Base-by-base conservation (phyloP, 2,329 filamentous ascomycete species). In the Colletotrichum sp. region DNA sequence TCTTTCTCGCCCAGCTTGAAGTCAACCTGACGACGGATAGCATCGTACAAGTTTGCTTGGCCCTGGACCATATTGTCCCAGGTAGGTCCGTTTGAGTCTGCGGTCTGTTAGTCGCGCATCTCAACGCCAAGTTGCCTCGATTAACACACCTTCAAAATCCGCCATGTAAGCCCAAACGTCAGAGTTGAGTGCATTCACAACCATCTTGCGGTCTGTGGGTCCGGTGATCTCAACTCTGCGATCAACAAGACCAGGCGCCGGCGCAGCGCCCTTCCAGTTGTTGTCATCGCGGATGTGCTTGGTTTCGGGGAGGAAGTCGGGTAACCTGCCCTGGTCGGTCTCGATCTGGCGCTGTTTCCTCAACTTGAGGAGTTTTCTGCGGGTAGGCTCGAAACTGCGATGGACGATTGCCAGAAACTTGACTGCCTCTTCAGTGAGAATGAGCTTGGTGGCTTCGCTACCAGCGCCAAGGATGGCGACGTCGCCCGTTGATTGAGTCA, bases 31-130 rank as follows among this genome's bases (percentile, higher is more conserved):
- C 90, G 91, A 79, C 95, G 93, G 80, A 97, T 94, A 75, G 95
- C 95, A 80, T 97, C 95, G 87, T 97, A 95, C 70, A 98, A 89
- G 86, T 98, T 98, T 73, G 96, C 91, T 84, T 98, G 95, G 75
- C 95, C 95, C 79, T 95, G 95, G 86, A 97, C 92, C 94, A 98
- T 97, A 87, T 97, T 97, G 78, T 96, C 94, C 95, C 95, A 98
- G 51, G 95, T 97, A 15, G 95, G 95, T 15, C 95, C 94, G 79
- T 89, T 95, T 12, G 95, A 96, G 83, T 98, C 94, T 73, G 6
- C 2, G 2, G 0, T 0, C 27, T 65, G 43, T 75, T 29, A 63
- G 63, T 58, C 33, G 5, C 13, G 3, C 4, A 6, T 18, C 16
- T 9, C 43, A 4, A 2, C 11, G 11, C 1, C 4, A 62, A 9